Percentiles rank a stretch among this genome's conserved stretches.
phyloP scores from a whole-genome alignment of 495 filamentous ascomycete species.

The Trypethelium eluteriae region DNA sequence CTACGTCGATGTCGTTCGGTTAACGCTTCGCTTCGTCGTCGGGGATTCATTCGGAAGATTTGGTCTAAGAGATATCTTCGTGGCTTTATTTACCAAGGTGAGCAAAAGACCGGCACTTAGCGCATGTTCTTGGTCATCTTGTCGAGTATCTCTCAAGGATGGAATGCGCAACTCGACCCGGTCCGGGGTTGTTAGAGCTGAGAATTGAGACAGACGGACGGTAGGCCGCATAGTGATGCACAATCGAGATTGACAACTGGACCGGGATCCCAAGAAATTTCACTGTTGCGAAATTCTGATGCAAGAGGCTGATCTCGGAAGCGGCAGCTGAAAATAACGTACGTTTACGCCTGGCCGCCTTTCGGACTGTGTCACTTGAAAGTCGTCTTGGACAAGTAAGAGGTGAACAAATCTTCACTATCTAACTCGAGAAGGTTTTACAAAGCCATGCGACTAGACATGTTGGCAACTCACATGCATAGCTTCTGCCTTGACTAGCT shows the following conservation, averaged over 20 bases:
- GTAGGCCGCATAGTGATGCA: neutral
- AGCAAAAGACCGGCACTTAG: too few relatives aligned
- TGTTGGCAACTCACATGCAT: neutral
- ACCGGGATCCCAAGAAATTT: neutral
- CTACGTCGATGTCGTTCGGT: too few relatives aligned
- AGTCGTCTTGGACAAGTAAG: neutral
- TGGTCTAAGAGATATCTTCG: too few relatives aligned
- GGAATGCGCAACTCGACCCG: too few relatives aligned
- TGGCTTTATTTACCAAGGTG: too few relatives aligned
- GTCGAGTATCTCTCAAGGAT: too few relatives aligned
- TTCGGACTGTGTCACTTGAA: neutral
- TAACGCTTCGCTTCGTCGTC: too few relatives aligned
- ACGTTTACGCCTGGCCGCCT: neutral
- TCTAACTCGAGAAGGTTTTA: neutral
- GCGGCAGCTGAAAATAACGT: neutral
- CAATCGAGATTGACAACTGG: neutral
- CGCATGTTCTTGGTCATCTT: too few relatives aligned
- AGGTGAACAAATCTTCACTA: neutral
- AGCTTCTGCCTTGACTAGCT: neutral
- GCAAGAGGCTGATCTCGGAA: neutral
- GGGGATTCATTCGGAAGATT: too few relatives aligned
- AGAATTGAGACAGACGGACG: neutral
- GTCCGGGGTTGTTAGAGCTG: too few relatives aligned
- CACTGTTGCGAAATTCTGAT: neutral
- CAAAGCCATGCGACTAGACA: neutral